Evolutionary conservation across 257 asterid genomes (phyloP).

Genomic region (Phtheirospermum japonicum): DNA sequence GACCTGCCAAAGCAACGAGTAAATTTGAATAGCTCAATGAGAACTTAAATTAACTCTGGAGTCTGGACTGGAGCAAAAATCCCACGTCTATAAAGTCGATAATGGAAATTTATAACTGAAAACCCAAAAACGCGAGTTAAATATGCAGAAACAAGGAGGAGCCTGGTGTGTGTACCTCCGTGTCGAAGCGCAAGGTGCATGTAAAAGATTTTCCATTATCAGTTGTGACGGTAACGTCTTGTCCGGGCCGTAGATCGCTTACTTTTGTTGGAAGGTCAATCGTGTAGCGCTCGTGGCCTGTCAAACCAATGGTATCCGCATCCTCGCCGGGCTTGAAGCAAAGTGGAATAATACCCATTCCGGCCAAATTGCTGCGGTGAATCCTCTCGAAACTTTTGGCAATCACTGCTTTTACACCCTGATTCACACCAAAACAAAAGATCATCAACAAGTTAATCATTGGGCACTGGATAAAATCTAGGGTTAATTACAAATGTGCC

Average conservation of each 20-base stretch:
- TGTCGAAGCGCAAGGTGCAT: constrained; percentile 75
- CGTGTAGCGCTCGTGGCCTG: constrained; percentile 80
- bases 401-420: constrained; percentile 98
- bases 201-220: constrained; percentile 70
- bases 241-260: constrained; percentile 75
- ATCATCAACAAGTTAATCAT: not conserved
- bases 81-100: not conserved
- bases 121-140: not conserved
- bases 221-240: constrained; percentile 67
- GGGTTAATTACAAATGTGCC: too few relatives aligned
- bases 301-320: constrained; percentile 70
- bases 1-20: constrained; percentile 48
- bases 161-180: constrained; percentile 50
- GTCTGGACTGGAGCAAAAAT: not conserved
- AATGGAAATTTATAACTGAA: not conserved
- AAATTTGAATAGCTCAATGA: not conserved
- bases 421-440: constrained; percentile 8
- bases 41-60: not conserved
- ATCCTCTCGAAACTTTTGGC: constrained; percentile 94
- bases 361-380: constrained; percentile 91
- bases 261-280: constrained; percentile 67
- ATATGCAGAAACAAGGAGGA: not conserved
- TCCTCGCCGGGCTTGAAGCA: constrained; percentile 89
- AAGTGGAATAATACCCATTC: constrained; percentile 93
- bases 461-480: not conserved